These are phyloP conservation scores for Botryotinia convoluta DNA, from an alignment of 2,329 filamentous ascomycete species.

Conservation along the genomic window DNA sequence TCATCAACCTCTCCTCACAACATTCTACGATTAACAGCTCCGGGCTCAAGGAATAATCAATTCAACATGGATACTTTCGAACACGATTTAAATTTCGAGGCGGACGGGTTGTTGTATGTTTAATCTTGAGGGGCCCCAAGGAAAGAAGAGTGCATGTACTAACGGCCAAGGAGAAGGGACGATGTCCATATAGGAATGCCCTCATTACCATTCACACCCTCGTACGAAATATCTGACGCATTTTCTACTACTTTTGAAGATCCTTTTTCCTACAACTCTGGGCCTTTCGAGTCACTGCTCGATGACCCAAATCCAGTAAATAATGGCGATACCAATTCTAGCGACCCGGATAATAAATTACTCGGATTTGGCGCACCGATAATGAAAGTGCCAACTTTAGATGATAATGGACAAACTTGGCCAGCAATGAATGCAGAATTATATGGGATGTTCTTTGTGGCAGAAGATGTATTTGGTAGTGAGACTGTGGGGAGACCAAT, in stretches of 20 bases:
- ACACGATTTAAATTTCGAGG: slow-evolving; percentile 34
- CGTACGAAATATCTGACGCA: slow-evolving; percentile 60
- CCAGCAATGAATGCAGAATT: slow-evolving; percentile 70
- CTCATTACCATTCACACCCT: slow-evolving; percentile 53
- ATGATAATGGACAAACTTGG: slow-evolving; percentile 63
- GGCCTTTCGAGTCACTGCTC: slow-evolving; percentile 43
- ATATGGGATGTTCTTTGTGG: slow-evolving; percentile 82
- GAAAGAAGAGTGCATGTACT: slow-evolving; percentile 5
- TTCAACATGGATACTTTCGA: slow-evolving; percentile 35
- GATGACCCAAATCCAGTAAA: slow-evolving; percentile 30
- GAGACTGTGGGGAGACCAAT: slow-evolving; percentile 54
- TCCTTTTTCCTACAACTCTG: slow-evolving; percentile 56
- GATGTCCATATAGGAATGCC: slow-evolving; percentile 36
- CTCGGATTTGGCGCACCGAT: slow-evolving; percentile 69
- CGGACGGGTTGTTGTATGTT: slow-evolving; percentile 34
- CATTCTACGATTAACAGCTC: slow-evolving; percentile 32
- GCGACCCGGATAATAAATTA: slow-evolving; percentile 64
- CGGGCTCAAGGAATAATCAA: slow-evolving; percentile 23
- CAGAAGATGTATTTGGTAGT: slow-evolving; percentile 70
- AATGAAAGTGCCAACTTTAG: slow-evolving; percentile 60
- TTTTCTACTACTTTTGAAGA: slow-evolving; percentile 63
- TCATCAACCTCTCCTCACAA: slow-evolving; percentile 27
- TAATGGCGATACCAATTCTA: slow-evolving; percentile 23
- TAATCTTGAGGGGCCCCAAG: slow-evolving; percentile 3
- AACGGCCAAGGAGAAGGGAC: slow-evolving; percentile 10